Conservation (phyloP, 257 asterid genomes). For the Solanum sejunctum region DNA sequence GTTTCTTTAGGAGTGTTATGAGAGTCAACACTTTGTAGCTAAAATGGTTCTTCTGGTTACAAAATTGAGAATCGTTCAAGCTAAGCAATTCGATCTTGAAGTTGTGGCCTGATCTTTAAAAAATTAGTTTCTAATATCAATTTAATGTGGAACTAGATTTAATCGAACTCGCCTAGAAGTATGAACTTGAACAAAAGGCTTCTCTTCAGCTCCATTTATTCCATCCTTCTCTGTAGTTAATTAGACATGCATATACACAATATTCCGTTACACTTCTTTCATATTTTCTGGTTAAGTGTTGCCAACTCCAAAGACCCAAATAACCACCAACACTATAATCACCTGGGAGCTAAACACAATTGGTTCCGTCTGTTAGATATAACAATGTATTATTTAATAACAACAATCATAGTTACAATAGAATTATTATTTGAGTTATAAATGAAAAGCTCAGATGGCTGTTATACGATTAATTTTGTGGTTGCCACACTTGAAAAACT, state of each 20-base stretch:
- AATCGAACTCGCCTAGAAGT: not conserved
- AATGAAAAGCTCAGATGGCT: not conserved
- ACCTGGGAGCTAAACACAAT: not conserved
- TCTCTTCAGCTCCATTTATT: not conserved
- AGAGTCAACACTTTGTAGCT: not conserved
- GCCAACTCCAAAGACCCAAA: not conserved
- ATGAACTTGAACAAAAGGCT: not conserved
- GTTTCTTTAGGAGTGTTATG: not conserved
- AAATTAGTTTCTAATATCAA: not conserved
- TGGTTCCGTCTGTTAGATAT: not conserved
- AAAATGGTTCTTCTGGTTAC: not conserved
- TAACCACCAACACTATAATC: not conserved
- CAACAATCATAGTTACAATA: not conserved
- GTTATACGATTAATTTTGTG: not conserved
- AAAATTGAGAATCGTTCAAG: not conserved
- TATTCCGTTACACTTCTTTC: not conserved
- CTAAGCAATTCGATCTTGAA: not conserved
- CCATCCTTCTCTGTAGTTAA: not conserved
- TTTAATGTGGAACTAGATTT: not conserved
- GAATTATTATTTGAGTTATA: not conserved
- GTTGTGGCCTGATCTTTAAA: not conserved
- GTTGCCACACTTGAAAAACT: not conserved
- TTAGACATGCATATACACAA: not conserved
- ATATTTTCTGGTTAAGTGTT: not conserved
- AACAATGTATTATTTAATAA: not conserved